Percentiles rank a stretch among this genome's conserved stretches.
These are phyloP conservation scores for Pythium sp. DNA, from an alignment of 352 stramenopile species.

Conservation along the genomic window DNA sequence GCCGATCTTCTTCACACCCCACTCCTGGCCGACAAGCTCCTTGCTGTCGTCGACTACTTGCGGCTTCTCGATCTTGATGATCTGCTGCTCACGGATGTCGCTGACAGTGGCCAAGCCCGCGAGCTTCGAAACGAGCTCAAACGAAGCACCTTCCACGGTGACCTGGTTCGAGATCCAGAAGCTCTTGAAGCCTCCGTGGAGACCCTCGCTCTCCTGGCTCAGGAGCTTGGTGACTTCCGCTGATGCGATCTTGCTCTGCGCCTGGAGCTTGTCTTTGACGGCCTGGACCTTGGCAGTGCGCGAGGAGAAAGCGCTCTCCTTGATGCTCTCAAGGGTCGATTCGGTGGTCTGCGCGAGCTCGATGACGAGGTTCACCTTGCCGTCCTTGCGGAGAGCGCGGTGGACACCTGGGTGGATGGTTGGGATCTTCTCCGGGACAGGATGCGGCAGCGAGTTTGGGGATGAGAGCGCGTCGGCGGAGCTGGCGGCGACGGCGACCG, in stretches of 20 bases:
- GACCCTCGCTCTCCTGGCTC: neutral
- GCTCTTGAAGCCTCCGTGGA: neutral
- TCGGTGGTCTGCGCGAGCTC: neutral
- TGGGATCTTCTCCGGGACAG: neutral
- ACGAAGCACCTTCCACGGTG: neutral
- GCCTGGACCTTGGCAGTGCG: neutral
- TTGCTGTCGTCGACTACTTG: too few relatives aligned
- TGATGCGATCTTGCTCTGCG: neutral
- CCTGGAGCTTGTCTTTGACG: neutral
- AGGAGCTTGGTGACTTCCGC: neutral
- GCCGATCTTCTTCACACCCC: neutral
- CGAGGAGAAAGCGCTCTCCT: neutral
- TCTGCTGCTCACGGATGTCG: too few relatives aligned
- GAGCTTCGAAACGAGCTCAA: neutral
- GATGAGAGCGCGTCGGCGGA: neutral
- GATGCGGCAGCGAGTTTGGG: neutral
- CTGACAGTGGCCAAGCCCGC: too few relatives aligned
- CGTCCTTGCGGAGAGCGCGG: neutral
- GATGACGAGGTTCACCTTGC: neutral
- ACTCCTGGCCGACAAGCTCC: neutral
- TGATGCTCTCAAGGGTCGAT: neutral
- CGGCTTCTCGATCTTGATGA: too few relatives aligned
- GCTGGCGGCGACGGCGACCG: neutral
- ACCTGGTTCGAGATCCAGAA: conserved; percentile 7
- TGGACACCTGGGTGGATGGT: neutral